Evolutionary conservation across 1,284 basidiomycete species (phyloP).

Genomic region (Ceratobasidium sp.): DNA sequence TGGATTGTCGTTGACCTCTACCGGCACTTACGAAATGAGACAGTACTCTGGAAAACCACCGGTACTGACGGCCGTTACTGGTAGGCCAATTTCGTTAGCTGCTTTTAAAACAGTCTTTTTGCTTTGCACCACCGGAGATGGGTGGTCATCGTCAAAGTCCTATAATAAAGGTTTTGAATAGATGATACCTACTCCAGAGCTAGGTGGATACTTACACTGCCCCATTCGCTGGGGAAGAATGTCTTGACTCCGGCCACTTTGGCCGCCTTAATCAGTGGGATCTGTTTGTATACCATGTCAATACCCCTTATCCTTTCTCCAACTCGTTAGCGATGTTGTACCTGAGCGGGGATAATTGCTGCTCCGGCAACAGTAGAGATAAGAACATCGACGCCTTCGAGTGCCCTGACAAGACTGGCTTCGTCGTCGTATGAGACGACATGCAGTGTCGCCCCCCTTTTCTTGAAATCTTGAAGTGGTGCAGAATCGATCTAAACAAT

Average conservation of each 20-base stretch:
- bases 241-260: conserved; percentile 13
- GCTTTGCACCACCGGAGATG: background rate
- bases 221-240: conserved; percentile 27
- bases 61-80: background rate
- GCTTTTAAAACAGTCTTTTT: background rate
- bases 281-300: background rate
- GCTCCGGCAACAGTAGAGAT: background rate
- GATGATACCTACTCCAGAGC: background rate
- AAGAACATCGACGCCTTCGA: conserved; percentile 24
- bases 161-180: background rate
- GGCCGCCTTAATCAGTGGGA: conserved; percentile 11
- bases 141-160: background rate
- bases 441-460: background rate
- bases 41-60: conserved; percentile 4
- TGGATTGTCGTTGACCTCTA: no score
- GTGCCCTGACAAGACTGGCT: conserved; percentile 4
- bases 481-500: background rate
- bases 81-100: background rate
- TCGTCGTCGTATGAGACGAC: background rate
- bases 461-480: background rate
- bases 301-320: no score
- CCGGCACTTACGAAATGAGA: background rate
- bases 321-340: background rate
- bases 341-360: background rate
- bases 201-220: background rate